These are phyloP conservation scores for Kwoniella heveanensis DNA, from an alignment of 768 basidiomycete species.

Conservation along the genomic window DNA sequence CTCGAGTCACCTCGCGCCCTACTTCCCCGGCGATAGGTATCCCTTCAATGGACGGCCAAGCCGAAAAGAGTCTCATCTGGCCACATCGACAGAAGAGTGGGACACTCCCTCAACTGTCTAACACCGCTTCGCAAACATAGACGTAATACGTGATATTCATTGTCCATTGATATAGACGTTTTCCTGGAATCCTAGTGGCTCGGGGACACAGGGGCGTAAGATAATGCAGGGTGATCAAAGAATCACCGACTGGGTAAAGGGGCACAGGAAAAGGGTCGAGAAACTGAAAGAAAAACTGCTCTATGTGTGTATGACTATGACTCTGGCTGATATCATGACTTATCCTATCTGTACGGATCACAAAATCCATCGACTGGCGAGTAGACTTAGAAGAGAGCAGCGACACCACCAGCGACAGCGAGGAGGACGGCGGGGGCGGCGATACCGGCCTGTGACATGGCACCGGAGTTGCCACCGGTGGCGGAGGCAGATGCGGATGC, in stretches of 20 bases:
- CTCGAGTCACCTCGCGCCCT: too few species aligned
- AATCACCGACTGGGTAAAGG: neutral
- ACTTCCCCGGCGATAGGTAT: too few species aligned
- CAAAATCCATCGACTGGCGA: too few species aligned
- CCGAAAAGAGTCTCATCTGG: too few species aligned
- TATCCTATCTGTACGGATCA: too few species aligned
- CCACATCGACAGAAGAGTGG: too few species aligned
- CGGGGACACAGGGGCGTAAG: neutral
- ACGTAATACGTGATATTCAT: neutral
- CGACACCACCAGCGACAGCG: constrained; percentile 33
- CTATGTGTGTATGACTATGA: neutral
- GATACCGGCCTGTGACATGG: constrained; percentile 12
- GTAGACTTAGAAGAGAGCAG: constrained; percentile 43
- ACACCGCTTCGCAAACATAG: too few species aligned
- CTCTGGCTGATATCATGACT: neutral
- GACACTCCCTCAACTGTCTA: too few species aligned
- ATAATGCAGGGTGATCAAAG: constrained; percentile 3
- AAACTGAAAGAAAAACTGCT: neutral
- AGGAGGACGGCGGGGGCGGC: constrained; percentile 36
- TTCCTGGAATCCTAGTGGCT: neutral
- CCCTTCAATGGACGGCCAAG: too few species aligned
- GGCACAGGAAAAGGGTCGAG: neutral
- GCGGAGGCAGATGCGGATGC: constrained; percentile 14
- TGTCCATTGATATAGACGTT: constrained; percentile 3
- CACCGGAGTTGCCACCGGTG: constrained; percentile 19